A percentile compares a stretch with the other conserved stretches of the same genome.
phyloP scores from a whole-genome alignment of 2,329 filamentous ascomycete species.

The Cryphonectria parasitica region DNA sequence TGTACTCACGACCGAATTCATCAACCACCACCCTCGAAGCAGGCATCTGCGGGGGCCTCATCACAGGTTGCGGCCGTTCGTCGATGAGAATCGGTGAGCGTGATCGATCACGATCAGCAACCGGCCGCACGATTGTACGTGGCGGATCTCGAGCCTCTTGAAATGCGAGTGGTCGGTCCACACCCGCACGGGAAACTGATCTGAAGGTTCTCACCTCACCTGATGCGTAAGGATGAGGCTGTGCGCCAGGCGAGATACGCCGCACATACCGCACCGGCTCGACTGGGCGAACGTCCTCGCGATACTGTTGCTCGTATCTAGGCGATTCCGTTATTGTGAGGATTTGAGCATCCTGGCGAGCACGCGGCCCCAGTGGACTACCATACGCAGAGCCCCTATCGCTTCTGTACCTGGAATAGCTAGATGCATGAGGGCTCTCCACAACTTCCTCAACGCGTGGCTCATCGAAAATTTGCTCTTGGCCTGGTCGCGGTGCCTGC shows the following conservation, averaged over 20 bases:
- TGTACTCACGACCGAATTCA: conserved; percentile 80
- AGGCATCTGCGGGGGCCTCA: conserved; percentile 56
- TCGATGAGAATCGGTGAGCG: conserved; percentile 52
- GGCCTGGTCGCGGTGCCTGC: conserved; percentile 48
- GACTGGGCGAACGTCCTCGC: conserved; percentile 39
- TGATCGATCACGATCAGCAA: conserved; percentile 52
- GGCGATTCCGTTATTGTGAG: conserved; percentile 34
- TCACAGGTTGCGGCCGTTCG: conserved; percentile 48
- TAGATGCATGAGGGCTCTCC: conserved; percentile 46
- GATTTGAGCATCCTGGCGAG: conserved; percentile 35
- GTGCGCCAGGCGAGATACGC: conserved; percentile 43
- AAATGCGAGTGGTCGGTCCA: conserved; percentile 48
- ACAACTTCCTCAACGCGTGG: conserved; percentile 45
- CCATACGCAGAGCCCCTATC: conserved; percentile 44
- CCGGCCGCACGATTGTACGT: conserved; percentile 54
- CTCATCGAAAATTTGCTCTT: conserved; percentile 43
- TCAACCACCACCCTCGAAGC: conserved; percentile 76
- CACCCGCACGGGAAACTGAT: conserved; percentile 47
- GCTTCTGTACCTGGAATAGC: conserved; percentile 40
- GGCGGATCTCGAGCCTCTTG: conserved; percentile 47
- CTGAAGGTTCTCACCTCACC: conserved; percentile 45
- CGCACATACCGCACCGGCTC: conserved; percentile 42
- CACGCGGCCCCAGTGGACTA: conserved; percentile 35
- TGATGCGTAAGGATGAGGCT: conserved; percentile 43
- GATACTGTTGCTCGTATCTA: conserved; percentile 41